Evolutionary conservation across 2,329 filamentous ascomycete genomes (phyloP), one percentile per base, ranked within the genome.

Genomic region (Pestalotiopsis sp.): DNA sequence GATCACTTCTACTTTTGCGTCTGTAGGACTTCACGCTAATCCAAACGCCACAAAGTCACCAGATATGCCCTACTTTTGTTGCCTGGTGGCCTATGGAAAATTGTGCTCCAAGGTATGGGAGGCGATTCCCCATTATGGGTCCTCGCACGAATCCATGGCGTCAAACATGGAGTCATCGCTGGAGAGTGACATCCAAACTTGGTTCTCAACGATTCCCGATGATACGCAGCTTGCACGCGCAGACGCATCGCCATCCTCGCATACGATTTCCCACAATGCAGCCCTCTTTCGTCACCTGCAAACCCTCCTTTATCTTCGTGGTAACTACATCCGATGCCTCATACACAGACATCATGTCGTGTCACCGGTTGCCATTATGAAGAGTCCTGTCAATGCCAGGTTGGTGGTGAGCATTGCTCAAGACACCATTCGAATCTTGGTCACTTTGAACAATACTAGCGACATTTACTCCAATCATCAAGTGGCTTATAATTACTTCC

Each of bases 141-240:
- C 52, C 23, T 3, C 78, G 72, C 7, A 78, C 41, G 68, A 80
- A 64, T 68, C 73, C 60, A 82, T 80, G 2, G 79, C 79, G 0
- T 76, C 80, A 31, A 23, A 39, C 52, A 45, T 12, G 25, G 64
- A 49, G n/a, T 38, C 36, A 6, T 25, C 17, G 11, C 36, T 66
- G 31, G 64, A 66, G 7, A 59, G 23, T 23, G 36, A 41, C 11
- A 66, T 61, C n/a, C 52, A 66, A 27, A 31, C 5, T 13, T 66
- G 64, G 64, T 59, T 66, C 0, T 60, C 64, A 39, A 59, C 25
- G n/a, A 66, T 66, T 17, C 64, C 64, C 4, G 57, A 59, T 1
- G 55, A 41, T 36, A 20, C 61, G 7, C 52, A 60, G 17, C 52
- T 59, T n/a, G 27, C 41, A 17, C 25, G 23, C 12, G 11, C 23